phyloP scores from a whole-genome alignment of 2,329 filamentous ascomycete species.

The Pseudocercospora cruenta region DNA sequence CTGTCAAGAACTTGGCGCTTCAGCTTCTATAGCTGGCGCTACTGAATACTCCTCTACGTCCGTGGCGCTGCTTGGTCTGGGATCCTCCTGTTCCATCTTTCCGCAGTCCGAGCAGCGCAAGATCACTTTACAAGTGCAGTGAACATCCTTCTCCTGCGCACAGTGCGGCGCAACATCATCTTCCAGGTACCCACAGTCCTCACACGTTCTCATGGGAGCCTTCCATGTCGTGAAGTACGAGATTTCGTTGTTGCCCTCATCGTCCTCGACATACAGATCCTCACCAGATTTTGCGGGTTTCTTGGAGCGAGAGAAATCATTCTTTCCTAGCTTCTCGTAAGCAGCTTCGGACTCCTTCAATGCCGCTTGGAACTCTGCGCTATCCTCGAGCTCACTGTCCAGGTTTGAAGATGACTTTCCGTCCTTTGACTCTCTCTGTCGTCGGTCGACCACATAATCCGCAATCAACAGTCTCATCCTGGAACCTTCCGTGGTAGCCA shows the following conservation, averaged over 20 bases:
- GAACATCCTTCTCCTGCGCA: not conserved
- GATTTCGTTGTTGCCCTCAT: not conserved
- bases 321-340: not conserved
- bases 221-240: not conserved
- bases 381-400: not conserved
- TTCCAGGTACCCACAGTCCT: not conserved
- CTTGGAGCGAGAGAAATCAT: not conserved
- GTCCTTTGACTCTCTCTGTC: not conserved
- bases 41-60: not conserved
- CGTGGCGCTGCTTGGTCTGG: not conserved
- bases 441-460: conserved; percentile 13
- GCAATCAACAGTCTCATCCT: not conserved
- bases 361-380: not conserved
- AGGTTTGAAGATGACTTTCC: not conserved
- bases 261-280: not conserved
- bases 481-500: not conserved
- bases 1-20: too few species aligned
- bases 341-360: not conserved
- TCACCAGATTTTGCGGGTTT: not conserved
- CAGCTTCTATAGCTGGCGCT: too few species aligned
- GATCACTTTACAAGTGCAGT: not conserved
- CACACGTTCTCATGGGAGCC: not conserved
- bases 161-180: not conserved
- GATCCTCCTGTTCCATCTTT: not conserved
- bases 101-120: not conserved